Percentiles rank a stretch among this genome's conserved stretches.
These are phyloP conservation scores for Orbilia ellipsospora DNA, from an alignment of 2,329 filamentous ascomycete species.

Conservation along the genomic window DNA sequence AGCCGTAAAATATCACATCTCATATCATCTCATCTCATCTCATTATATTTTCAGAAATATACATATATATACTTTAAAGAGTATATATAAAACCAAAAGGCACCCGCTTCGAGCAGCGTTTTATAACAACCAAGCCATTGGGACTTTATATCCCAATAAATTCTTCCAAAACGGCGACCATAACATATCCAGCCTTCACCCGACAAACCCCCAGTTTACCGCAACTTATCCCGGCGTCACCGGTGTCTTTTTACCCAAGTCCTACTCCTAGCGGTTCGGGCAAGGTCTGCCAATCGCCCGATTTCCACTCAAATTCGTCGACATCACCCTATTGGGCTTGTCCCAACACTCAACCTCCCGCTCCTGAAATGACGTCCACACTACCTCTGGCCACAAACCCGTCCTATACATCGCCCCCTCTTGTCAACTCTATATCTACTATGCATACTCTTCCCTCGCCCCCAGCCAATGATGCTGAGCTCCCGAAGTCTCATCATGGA, in stretches of 20 bases:
- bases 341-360: background rate
- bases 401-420: constrained; percentile 42
- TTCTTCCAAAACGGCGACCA: constrained; percentile 50
- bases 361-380: constrained; percentile 48
- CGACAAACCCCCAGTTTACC: constrained; percentile 48
- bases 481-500: constrained; percentile 29
- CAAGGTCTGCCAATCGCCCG: constrained; percentile 36
- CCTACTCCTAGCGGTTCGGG: constrained; percentile 49
- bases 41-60: too few species aligned
- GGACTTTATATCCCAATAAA: constrained; percentile 55
- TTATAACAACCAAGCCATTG: constrained; percentile 33
- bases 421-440: constrained; percentile 38
- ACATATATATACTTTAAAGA: too few species aligned
- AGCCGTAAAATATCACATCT: too few species aligned
- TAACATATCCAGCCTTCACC: constrained; percentile 50
- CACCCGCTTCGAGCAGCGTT: too few species aligned
- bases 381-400: constrained; percentile 31
- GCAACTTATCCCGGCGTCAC: constrained; percentile 53
- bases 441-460: constrained; percentile 47
- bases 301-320: constrained; percentile 24
- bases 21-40: too few species aligned
- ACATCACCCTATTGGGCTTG: constrained; percentile 38
- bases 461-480: constrained; percentile 52
- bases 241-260: constrained; percentile 51
- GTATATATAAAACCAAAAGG: background rate